Conservation (phyloP, 1,139 yeast species). For the Petasospora fabianii region DNA sequence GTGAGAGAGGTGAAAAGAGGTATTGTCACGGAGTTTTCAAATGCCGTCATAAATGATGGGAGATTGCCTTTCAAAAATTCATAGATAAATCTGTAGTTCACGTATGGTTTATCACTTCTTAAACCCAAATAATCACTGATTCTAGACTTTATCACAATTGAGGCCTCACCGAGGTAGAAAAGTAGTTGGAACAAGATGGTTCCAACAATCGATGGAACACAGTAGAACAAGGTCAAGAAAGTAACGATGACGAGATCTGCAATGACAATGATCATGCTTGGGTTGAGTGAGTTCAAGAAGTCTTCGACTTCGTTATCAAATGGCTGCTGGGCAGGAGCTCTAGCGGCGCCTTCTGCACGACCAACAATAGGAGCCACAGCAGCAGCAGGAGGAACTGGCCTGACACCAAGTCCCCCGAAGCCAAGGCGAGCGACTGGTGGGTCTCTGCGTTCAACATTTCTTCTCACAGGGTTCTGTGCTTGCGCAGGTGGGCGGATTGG, state of each 20-base stretch:
- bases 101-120: background rate
- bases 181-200: slow-evolving; percentile 13
- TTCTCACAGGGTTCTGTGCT: background rate
- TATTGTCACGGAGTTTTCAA: slow-evolving; percentile 6
- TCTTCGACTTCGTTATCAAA: slow-evolving; percentile 19
- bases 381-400: background rate
- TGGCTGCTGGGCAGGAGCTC: slow-evolving; percentile 17
- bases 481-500: too few relatives aligned
- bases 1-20: slow-evolving; percentile 27
- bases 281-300: slow-evolving; percentile 14
- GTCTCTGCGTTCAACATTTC: background rate
- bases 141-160: background rate
- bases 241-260: slow-evolving; percentile 42
- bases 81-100: background rate
- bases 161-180: background rate
- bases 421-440: background rate
- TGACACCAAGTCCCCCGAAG: background rate
- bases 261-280: slow-evolving; percentile 27
- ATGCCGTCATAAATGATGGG: background rate
- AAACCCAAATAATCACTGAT: background rate
- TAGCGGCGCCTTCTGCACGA: background rate
- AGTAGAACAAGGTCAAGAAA: slow-evolving; percentile 45
- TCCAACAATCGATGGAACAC: slow-evolving; percentile 55
- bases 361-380: background rate
- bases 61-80: background rate